A percentile compares a stretch with the other conserved stretches of the same genome.
phyloP scores from a whole-genome alignment of 169 alveolate species.

The Plasmodium gallinaceum region DNA sequence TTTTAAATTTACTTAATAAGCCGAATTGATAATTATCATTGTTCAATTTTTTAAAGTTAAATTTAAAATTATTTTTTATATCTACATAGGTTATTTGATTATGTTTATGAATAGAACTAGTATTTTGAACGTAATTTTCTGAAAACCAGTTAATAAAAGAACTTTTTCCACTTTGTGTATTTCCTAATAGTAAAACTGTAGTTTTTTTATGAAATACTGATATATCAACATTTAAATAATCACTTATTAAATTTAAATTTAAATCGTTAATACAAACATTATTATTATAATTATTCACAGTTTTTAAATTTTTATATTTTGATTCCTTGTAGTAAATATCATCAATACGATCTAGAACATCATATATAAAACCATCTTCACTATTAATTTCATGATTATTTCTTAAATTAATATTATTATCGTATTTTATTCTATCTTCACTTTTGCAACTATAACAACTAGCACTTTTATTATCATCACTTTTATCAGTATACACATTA shows the following conservation, averaged over 20 bases:
- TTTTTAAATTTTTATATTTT: slow-evolving; percentile 40
- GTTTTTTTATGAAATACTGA: slow-evolving; percentile 67
- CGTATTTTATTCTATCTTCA: neutral
- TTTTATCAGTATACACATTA: neutral
- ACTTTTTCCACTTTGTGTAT: slow-evolving; percentile 61
- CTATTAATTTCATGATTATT: neutral
- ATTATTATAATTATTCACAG: slow-evolving; percentile 46
- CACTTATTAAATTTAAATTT: slow-evolving; percentile 55
- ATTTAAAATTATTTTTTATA: slow-evolving; percentile 41
- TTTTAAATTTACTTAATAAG: neutral
- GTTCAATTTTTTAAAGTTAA: slow-evolving; percentile 30
- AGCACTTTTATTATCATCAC: neutral
- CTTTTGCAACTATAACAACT: slow-evolving; percentile 28
- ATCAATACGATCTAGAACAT: slow-evolving; percentile 44
- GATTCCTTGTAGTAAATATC: slow-evolving; percentile 59
- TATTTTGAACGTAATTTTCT: slow-evolving; percentile 56
- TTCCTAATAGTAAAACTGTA: slow-evolving; percentile 28
- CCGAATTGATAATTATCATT: slow-evolving; percentile 52
- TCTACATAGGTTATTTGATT: slow-evolving; percentile 68
- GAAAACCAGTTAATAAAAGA: slow-evolving; percentile 67
- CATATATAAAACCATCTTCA: slow-evolving; percentile 17
- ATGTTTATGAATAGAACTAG: slow-evolving; percentile 8
- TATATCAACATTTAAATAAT: slow-evolving; percentile 66
- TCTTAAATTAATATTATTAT: neutral
- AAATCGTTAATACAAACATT: slow-evolving; percentile 50